Base-by-base conservation (phyloP, 148 eudicot genomes). In the Limonium bicolor region DNA sequence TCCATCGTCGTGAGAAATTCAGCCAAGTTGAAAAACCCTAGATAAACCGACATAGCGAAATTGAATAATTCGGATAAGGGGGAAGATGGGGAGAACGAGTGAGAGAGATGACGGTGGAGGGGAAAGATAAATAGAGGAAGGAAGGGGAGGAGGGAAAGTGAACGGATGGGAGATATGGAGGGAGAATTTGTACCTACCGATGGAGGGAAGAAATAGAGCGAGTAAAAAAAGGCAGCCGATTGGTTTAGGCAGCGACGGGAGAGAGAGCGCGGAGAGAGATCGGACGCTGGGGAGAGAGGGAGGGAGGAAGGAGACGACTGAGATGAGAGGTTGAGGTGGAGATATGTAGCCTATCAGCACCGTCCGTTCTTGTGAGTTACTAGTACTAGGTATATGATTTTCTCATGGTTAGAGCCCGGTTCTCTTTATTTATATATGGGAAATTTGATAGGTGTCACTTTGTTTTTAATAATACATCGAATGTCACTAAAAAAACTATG, bases 281-380 rank as follows among this genome's bases (percentile, higher is more conserved):
- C 82, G 68, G 74, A 75, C 77, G 82, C 62, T 75, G 68, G 71
- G 67, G 68, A 75, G 57, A 25, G n/a, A 32, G 36, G 58, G 40
- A n/a, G n/a, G n/a, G 70, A 59, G 33, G 36, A 45, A 46, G 68
- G 60, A 63, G 58, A 63, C 73, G 73, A 59, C 67, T 67, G 29
- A 30, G 67, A 72, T 68, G 44, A 15, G 37, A 37, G 29, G 28
- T 48, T 31, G 32, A 25, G 29, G 11, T 38, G 12, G 18, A 22
- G 38, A 15, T 26, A 20, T 38, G 50, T n/a, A n/a, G 8, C 40
- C 52, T 68, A 68, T 68, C 73, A 58, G 44, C 73, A 68, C 73
- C 68, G 73, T 68, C 32, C 50, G 65, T 63, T 62, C 28, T 16
- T 38, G 20, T n/a, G n/a, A n/a, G n/a, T n/a, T n/a, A n/a, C n/a